Base-by-base conservation (phyloP, 805 yeast genomes). In the Zygosaccharomyces pseudorouxii region DNA sequence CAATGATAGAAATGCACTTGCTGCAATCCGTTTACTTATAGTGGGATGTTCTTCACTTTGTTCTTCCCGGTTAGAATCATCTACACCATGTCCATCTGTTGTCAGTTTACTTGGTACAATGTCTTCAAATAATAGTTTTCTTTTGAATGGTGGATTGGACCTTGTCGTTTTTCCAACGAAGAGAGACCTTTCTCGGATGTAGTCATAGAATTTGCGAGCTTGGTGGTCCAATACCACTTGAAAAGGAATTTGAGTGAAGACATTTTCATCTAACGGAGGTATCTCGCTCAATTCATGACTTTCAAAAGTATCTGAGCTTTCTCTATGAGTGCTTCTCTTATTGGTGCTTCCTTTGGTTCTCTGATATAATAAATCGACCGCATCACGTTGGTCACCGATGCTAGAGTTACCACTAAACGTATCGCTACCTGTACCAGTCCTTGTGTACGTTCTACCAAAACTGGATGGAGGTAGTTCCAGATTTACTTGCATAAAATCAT, bases 401-500 rank as follows among this genome's bases (percentile, higher is more conserved):
- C 31, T 38, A 14, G 47, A 25, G 14, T 19, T 25, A 14, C 38
- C 42, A 8, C 28, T n/a, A 4, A 39, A 40, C 14, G 30, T 43
- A 11, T 48, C 63, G 11, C 51, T 44, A 19, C 47, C 42, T 8
- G 50, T 51, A 20, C 42, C 52, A 20, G 48, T 56, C 28, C 64
- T 54, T 6, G 59, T 61, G 2, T 42, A 28, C 30, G 45, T 42
- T 31, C 64, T 50, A 3, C 67, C 69, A 40, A 61, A 56, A 42
- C 68, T 63, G 10, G 70, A 65, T 6, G 70, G 64, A 0, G 68
- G 67, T 29, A 64, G 45, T 9, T 61, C 59, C 14, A 65, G 50
- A 42, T 63, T 57, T 28, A 61, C 47, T 6, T 54, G 46, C 45
- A 61, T 35, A 23, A 50, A 51, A 27, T 53, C 55, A 16, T 45